Percentiles rank a stretch among this genome's conserved stretches.
Conservation (phyloP, 305 asterid genomes). For the Solanum hybrid region DNA sequence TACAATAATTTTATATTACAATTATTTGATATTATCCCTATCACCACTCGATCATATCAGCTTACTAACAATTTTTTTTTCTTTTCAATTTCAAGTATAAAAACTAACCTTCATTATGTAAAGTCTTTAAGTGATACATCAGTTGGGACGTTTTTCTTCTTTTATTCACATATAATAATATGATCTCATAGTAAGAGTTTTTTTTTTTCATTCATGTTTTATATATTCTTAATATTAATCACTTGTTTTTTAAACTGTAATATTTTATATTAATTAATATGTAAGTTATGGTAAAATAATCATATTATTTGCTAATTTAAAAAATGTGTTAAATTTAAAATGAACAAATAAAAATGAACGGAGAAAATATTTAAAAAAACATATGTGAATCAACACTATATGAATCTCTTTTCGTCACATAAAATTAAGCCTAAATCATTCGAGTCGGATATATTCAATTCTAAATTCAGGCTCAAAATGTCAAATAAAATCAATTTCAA, state of each 20-base stretch:
- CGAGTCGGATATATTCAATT: neutral
- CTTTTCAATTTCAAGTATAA: neutral
- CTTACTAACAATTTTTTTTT: neutral
- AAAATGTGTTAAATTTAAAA: neutral
- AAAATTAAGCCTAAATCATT: neutral
- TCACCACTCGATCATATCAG: neutral
- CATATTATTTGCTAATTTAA: too few relatives aligned
- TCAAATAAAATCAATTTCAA: too few relatives aligned
- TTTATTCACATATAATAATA: neutral
- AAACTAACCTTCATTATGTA: too few relatives aligned
- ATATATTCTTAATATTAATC: neutral
- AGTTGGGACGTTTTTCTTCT: neutral
- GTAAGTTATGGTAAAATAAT: neutral
- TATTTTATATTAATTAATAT: too few relatives aligned
- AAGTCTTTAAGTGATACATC: neutral
- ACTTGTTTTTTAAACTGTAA: too few relatives aligned
- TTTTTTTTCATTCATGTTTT: too few relatives aligned
- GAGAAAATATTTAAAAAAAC: accelerated
- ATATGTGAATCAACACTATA: neutral
- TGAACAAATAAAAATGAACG: too few relatives aligned
- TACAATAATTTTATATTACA: too few relatives aligned
- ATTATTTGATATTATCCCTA: neutral
- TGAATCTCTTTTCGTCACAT: neutral
- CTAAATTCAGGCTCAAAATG: too few relatives aligned
- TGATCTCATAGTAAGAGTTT: neutral